Conservation (phyloP, 345 rosid species). For the Nephelium lappaceum region DNA sequence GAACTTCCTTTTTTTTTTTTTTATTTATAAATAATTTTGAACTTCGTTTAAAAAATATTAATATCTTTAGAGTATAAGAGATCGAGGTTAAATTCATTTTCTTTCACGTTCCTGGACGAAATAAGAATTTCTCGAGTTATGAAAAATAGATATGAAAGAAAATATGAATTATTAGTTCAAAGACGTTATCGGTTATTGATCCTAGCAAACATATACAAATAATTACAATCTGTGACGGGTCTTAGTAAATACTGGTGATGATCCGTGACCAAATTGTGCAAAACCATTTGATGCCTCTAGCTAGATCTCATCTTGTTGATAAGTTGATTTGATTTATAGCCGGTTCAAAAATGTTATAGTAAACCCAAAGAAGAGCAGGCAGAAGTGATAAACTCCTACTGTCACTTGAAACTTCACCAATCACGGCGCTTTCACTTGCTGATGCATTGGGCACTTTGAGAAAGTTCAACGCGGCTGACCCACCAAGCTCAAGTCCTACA, state of each 20-base stretch:
- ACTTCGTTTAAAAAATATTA: too few species aligned
- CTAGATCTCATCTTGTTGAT: constrained; percentile 3
- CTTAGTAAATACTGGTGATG: too few species aligned
- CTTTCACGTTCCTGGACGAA: too few species aligned
- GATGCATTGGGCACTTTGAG: constrained; percentile 3
- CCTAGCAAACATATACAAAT: too few species aligned
- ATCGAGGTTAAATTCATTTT: background rate
- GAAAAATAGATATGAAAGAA: too few species aligned
- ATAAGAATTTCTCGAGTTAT: too few species aligned
- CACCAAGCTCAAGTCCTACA: constrained; percentile 10
- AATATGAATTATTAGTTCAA: too few species aligned
- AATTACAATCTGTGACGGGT: too few species aligned
- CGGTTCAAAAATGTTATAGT: constrained; percentile 2
- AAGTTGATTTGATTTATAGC: background rate
- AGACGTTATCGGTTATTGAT: too few species aligned
- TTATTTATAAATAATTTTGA: too few species aligned
- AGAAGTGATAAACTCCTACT: background rate
- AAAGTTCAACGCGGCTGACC: background rate
- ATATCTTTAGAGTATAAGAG: background rate
- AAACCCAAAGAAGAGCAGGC: constrained; percentile 5
- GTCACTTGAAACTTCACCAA: background rate
- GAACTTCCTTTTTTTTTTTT: too few species aligned
- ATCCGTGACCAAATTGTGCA: too few species aligned
- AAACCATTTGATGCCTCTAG: background rate
- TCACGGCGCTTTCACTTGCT: constrained; percentile 10